Evolutionary conservation across 176 grass and related monocot species (phyloP).

Genomic region (Chloris gayana): DNA sequence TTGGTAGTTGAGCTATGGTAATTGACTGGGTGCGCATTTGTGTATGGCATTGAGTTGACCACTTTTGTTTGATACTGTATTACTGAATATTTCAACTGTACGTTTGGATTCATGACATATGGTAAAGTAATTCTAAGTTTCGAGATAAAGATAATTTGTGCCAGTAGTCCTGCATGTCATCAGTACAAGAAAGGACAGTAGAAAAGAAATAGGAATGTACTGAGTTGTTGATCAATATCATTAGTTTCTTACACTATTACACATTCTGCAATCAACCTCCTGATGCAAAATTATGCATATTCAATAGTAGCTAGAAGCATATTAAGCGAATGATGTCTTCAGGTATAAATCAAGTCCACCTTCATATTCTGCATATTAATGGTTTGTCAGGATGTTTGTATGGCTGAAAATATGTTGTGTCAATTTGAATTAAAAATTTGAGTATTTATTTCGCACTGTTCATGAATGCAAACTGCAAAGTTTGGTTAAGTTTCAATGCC

Average conservation of each 20-base stretch:
- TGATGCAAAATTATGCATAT: background rate
- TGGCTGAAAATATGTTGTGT: background rate
- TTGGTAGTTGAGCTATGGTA: background rate
- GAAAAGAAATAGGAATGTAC: background rate
- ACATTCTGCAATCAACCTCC: background rate
- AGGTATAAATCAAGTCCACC: background rate
- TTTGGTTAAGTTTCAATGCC: background rate
- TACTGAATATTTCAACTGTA: background rate
- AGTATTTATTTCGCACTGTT: background rate
- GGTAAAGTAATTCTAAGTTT: background rate
- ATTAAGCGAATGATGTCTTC: background rate
- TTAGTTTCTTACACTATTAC: background rate
- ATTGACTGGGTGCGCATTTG: background rate
- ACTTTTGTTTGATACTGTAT: background rate
- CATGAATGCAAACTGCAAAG: background rate
- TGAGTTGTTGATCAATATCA: background rate
- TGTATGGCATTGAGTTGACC: background rate
- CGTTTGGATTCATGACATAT: background rate
- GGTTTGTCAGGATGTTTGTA: background rate
- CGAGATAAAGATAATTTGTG: background rate
- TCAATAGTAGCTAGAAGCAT: background rate
- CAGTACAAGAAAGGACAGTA: background rate
- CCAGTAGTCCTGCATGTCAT: background rate
- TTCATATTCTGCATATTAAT: constrained; percentile 4
- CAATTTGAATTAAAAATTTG: background rate